phyloP scores from a whole-genome alignment of 1,284 basidiomycete species.

The Amylostereum areolatum region DNA sequence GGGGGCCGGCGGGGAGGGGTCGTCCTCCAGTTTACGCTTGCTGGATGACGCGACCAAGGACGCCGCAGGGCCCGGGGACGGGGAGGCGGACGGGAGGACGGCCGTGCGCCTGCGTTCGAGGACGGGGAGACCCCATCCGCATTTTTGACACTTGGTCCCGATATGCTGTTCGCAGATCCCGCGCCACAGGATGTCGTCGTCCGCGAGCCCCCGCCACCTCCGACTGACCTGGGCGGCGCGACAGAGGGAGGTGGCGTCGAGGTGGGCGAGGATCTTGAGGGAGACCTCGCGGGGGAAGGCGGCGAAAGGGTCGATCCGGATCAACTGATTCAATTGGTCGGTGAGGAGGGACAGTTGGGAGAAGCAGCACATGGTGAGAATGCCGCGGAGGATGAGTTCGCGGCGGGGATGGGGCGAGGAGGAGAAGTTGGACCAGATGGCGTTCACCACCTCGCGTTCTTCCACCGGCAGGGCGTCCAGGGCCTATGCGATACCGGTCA shows the following conservation, averaged over 20 bases:
- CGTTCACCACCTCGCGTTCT: slow-evolving; percentile 87
- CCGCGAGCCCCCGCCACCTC: slow-evolving; percentile 85
- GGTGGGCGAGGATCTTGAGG: slow-evolving; percentile 85
- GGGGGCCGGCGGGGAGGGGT: slow-evolving; percentile 24
- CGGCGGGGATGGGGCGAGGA: slow-evolving; percentile 88
- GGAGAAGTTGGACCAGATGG: slow-evolving; percentile 96
- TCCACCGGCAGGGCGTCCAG: slow-evolving; percentile 87
- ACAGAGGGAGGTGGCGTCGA: slow-evolving; percentile 94
- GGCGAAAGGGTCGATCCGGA: slow-evolving; percentile 92
- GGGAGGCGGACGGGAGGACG: slow-evolving; percentile 27
- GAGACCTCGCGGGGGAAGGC: slow-evolving; percentile 89
- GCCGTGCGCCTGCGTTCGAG: slow-evolving; percentile 68
- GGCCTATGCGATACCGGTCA: slow-evolving; percentile 51
- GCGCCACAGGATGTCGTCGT: slow-evolving; percentile 95
- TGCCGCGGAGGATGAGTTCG: slow-evolving; percentile 91
- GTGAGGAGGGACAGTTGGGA: slow-evolving; percentile 96
- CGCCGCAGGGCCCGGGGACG: slow-evolving; percentile 28
- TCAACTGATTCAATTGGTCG: slow-evolving; percentile 86
- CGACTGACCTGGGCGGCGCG: slow-evolving; percentile 91
- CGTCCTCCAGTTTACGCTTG: slow-evolving; percentile 35
- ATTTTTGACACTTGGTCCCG: slow-evolving; percentile 94
- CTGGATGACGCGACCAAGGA: slow-evolving; percentile 20
- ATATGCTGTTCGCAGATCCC: slow-evolving; percentile 99
- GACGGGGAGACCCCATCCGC: slow-evolving; percentile 95
- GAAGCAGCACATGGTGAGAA: slow-evolving; percentile 99